Conservation (phyloP, 257 asterid genomes). For the Phtheirospermum japonicum region DNA sequence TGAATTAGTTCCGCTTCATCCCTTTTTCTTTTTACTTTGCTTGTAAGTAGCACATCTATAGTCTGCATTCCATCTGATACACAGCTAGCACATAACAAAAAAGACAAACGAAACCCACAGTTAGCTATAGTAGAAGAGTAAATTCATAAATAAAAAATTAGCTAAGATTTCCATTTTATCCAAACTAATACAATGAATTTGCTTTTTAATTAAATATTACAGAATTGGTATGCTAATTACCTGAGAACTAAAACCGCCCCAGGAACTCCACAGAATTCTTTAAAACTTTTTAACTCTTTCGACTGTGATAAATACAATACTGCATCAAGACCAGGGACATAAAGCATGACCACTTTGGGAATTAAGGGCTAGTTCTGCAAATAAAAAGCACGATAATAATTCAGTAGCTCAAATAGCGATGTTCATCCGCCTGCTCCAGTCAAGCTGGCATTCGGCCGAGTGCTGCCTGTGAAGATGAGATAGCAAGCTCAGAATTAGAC, state of each 20-base stretch:
- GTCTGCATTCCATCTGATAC: slow-evolving; percentile 92
- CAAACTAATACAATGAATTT: background rate
- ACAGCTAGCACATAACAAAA: slow-evolving; percentile 57
- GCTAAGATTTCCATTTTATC: background rate
- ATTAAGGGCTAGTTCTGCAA: slow-evolving; percentile 93
- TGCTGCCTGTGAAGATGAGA: too few species aligned
- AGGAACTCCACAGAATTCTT: slow-evolving; percentile 79
- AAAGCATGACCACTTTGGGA: slow-evolving; percentile 87
- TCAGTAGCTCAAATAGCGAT: too few species aligned
- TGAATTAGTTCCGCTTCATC: slow-evolving; percentile 46
- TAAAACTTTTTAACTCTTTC: slow-evolving; percentile 60
- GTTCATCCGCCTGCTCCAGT: too few species aligned
- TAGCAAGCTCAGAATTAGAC: too few species aligned
- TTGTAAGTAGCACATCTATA: slow-evolving; percentile 84
- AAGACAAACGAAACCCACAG: slow-evolving; percentile 24
- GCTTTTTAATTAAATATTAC: background rate
- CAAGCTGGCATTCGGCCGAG: too few species aligned
- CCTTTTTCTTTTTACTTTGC: slow-evolving; percentile 83
- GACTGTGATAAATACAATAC: slow-evolving; percentile 86
- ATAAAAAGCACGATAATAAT: slow-evolving; percentile 26
- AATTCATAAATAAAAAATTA: background rate
- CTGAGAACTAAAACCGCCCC: slow-evolving; percentile 88
- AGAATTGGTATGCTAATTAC: slow-evolving; percentile 23
- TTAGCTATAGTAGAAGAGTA: slow-evolving; percentile 12
- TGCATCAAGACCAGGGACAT: slow-evolving; percentile 95